Conservation (phyloP, 371 early-diverging fungal species). For the Saksenaea oblongispora region DNA sequence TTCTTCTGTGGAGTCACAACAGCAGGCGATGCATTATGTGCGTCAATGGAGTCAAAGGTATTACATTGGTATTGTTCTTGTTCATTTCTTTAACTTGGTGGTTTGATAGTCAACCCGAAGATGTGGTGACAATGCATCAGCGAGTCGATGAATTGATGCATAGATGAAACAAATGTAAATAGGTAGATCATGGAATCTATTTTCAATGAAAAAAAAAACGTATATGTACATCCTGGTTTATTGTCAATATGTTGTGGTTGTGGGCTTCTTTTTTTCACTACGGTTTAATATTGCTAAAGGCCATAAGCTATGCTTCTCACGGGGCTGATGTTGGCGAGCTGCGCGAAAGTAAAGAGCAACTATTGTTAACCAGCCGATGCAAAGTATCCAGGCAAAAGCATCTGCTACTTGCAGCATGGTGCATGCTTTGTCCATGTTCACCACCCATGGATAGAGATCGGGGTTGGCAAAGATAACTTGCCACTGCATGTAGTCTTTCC, state of each 20-base stretch:
- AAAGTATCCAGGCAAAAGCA: constrained; percentile 34
- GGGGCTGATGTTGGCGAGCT: not conserved
- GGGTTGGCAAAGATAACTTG: constrained; percentile 30
- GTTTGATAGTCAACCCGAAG: not conserved
- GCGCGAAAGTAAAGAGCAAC: constrained; percentile 23
- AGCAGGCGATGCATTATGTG: constrained; percentile 5
- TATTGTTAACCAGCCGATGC: constrained; percentile 27
- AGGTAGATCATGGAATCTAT: not conserved
- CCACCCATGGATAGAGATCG: constrained; percentile 40
- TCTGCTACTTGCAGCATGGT: constrained; percentile 29
- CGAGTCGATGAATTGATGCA: not conserved
- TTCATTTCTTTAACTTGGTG: not conserved
- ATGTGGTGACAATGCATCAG: not conserved
- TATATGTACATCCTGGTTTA: not conserved
- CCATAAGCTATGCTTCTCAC: not conserved
- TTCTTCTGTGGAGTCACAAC: constrained; percentile 11
- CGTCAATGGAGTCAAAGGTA: constrained; percentile 21
- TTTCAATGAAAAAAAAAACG: not conserved
- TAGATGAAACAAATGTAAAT: not conserved
- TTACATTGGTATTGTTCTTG: not conserved
- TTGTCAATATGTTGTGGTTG: not conserved
- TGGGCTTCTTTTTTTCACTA: not conserved
- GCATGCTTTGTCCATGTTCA: constrained; percentile 40
- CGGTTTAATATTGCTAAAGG: not conserved
- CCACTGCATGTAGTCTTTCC: constrained; percentile 48